A percentile compares a stretch with the other conserved stretches of the same genome.
phyloP scores from a whole-genome alignment of 1,139 yeast genomes.

The Spencermartinsiella ligniputridi region DNA sequence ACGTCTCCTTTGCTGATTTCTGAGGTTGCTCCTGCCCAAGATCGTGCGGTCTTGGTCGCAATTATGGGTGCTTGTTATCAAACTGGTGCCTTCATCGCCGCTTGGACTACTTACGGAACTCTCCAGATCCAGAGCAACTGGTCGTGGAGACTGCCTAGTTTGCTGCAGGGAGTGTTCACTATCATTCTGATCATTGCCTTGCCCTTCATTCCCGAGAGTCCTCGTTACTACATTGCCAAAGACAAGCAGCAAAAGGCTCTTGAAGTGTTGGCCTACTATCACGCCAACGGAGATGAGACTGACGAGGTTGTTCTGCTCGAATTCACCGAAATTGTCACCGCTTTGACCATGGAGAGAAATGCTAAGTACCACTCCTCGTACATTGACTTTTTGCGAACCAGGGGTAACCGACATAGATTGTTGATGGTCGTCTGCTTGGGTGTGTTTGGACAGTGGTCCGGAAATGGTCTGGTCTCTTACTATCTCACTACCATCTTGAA shows the following conservation, averaged over 20 bases:
- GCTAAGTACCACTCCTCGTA: conserved; percentile 10
- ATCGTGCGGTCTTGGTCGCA: conserved; percentile 3
- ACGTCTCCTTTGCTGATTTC: conserved; percentile 18
- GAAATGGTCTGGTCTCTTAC: conserved; percentile 12
- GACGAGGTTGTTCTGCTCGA: conserved; percentile 20
- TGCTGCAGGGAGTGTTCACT: conserved; percentile 40
- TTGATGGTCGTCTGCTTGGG: conserved; percentile 32
- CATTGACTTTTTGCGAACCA: conserved; percentile 37
- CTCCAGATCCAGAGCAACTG: conserved; percentile 24
- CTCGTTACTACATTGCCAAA: conserved; percentile 43
- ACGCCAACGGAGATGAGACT: conserved; percentile 26
- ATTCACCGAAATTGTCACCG: conserved; percentile 20
- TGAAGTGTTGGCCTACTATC: conserved; percentile 22
- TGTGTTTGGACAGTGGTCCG: conserved; percentile 10
- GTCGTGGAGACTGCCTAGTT: conserved; percentile 45
- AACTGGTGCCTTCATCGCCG: conserved; percentile 47
- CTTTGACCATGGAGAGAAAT: conserved; percentile 16
- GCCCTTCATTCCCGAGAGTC: conserved; percentile 31
- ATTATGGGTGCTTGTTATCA: conserved; percentile 39
- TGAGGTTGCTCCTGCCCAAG: conserved; percentile 16
- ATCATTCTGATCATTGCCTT: conserved; percentile 47
- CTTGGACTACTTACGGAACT: conserved; percentile 42
- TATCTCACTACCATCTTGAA: conserved; percentile 12
- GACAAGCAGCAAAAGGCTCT: conserved; percentile 54
- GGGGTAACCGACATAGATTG: conserved; percentile 38